Percentiles rank a stretch among this genome's conserved stretches.
Evolutionary conservation across 305 asterid species (phyloP).

Genomic region (Rubia peregrina): DNA sequence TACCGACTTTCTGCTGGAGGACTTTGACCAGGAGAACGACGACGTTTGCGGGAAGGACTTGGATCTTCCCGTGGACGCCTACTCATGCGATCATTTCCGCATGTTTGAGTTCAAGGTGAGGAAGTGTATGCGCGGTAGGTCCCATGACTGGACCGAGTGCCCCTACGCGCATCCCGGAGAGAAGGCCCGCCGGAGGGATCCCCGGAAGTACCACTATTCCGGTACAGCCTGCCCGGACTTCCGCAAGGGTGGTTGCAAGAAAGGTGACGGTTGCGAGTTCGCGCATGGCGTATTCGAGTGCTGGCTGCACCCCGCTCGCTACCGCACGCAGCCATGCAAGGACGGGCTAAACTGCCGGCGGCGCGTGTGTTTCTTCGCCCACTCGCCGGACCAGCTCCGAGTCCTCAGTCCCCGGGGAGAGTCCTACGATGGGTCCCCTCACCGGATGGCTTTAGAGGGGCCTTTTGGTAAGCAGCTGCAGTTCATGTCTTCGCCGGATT

Average conservation of each 20-base stretch:
- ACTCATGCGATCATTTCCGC: conserved; percentile 38
- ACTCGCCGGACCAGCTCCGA: conserved; percentile 65
- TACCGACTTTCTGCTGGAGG: conserved; percentile 13
- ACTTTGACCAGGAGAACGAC: conserved; percentile 17
- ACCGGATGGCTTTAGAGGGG: conserved; percentile 22
- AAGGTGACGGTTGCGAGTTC: conserved; percentile 62
- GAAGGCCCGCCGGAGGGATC: conserved; percentile 55
- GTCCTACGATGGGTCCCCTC: conserved; percentile 33
- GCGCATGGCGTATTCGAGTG: conserved; percentile 85
- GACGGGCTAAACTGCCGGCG: conserved; percentile 58
- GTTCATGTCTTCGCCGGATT: conserved; percentile 47
- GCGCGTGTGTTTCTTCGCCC: conserved; percentile 86
- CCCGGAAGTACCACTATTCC: conserved; percentile 37
- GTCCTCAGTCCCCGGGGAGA: conserved; percentile 52
- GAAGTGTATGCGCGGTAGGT: conserved; percentile 38
- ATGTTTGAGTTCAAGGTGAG: conserved; percentile 48
- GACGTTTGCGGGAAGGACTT: conserved; percentile 14
- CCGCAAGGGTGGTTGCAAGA: conserved; percentile 37
- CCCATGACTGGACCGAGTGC: conserved; percentile 59
- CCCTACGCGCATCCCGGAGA: conserved; percentile 50
- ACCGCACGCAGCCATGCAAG: conserved; percentile 83
- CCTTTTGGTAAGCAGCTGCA: conserved; percentile 15
- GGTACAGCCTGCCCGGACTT: conserved; percentile 47
- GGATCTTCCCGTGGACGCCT: conserved; percentile 29
- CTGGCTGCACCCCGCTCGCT: conserved; percentile 81